A percentile compares a stretch with the other conserved stretches of the same genome.
Evolutionary conservation across 495 filamentous ascomycete species (phyloP).

Genomic region (Parathielavia hyrcaniae): DNA sequence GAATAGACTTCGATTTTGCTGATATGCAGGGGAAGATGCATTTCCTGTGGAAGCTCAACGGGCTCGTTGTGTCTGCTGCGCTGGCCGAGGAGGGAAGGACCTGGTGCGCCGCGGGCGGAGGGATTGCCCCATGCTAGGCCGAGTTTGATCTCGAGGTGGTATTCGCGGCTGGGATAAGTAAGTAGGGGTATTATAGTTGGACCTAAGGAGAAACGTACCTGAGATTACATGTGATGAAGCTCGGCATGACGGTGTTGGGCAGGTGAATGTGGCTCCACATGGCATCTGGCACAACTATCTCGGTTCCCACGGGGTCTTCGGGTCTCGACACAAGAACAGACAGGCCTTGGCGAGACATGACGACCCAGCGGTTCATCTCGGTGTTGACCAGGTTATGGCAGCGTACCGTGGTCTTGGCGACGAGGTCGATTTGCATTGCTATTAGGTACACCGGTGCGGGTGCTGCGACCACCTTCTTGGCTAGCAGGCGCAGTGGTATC

Average conservation of each 20-base stretch:
- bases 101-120: neutral
- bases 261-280: constrained; percentile 65
- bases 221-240: constrained; percentile 86
- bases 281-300: constrained; percentile 56
- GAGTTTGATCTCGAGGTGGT: constrained; percentile 75
- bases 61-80: constrained; percentile 16
- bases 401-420: constrained; percentile 69
- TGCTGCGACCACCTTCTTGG: constrained; percentile 63
- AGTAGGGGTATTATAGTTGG: neutral
- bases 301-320: constrained; percentile 55
- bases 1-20: constrained; percentile 71
- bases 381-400: constrained; percentile 63
- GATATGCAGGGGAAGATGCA: constrained; percentile 70
- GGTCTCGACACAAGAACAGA: constrained; percentile 52
- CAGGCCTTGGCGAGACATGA: constrained; percentile 63
- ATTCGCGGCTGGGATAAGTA: constrained; percentile 46
- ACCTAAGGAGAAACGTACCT: constrained; percentile 23
- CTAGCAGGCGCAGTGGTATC: constrained; percentile 71
- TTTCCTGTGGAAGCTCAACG: constrained; percentile 53
- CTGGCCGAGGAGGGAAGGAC: constrained; percentile 13
- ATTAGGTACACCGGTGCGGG: constrained; percentile 63
- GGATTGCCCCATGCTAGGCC: constrained; percentile 56
- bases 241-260: constrained; percentile 78
- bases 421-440: constrained; percentile 70
- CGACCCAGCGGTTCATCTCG: constrained; percentile 61